phyloP scores from a whole-genome alignment of 208 protist species.

The Crithidia sp. region DNA sequence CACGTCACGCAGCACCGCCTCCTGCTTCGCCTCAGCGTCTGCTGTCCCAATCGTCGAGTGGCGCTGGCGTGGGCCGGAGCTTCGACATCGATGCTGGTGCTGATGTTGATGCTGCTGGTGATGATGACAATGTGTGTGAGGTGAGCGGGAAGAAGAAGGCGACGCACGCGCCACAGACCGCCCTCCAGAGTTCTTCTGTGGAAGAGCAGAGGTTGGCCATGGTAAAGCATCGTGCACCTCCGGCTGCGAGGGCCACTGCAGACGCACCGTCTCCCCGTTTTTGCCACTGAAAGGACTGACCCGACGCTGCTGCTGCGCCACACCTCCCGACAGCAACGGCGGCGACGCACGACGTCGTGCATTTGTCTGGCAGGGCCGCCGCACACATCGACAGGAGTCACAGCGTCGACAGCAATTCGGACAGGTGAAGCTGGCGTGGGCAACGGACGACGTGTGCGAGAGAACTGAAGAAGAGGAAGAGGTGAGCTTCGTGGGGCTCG shows the following conservation, averaged over 20 bases:
- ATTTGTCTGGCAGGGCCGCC: constrained; percentile 9
- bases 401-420: constrained; percentile 23
- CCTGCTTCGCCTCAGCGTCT: constrained; percentile 2
- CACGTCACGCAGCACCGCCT: constrained; percentile 30
- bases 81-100: neutral
- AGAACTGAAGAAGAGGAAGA: constrained; percentile 6
- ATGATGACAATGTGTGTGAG: neutral
- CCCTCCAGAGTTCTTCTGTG: too few species aligned
- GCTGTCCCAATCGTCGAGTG: neutral
- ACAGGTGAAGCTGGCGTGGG: neutral
- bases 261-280: constrained; percentile 11
- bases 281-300: too few species aligned
- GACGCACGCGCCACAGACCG: too few species aligned
- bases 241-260: constrained; percentile 27
- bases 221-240: neutral
- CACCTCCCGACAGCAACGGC: too few species aligned
- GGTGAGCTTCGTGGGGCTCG: constrained; percentile 22
- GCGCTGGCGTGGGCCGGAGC: neutral
- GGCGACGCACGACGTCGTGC: too few species aligned
- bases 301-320: too few species aligned
- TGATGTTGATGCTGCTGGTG: neutral
- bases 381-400: constrained; percentile 13
- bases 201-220: neutral
- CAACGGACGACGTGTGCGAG: too few species aligned
- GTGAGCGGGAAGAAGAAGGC: neutral